Conservation (phyloP, 2,329 filamentous ascomycete genomes). For the Monilinia aucupariae region DNA sequence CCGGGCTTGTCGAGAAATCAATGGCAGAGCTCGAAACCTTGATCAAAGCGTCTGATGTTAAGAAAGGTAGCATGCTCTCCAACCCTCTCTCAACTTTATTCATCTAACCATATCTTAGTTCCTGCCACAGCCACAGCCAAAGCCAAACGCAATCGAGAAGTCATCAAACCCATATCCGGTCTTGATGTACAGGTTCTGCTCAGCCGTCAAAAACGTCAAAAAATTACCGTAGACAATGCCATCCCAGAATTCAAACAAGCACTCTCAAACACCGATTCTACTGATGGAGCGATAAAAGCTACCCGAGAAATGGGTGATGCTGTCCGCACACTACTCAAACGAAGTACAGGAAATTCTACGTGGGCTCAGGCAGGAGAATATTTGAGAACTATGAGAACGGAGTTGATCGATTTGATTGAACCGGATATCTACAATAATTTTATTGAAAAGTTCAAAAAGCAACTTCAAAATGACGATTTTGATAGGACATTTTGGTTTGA, state of each 20-base stretch:
- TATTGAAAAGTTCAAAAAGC: conserved; percentile 63
- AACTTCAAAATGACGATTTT: conserved; percentile 62
- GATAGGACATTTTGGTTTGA: conserved; percentile 77
- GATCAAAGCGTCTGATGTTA: conserved; percentile 67
- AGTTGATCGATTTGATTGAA: conserved; percentile 69
- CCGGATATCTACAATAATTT: conserved; percentile 73
- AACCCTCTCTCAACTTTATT: not conserved
- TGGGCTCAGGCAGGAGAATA: conserved; percentile 73
- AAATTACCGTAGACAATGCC: conserved; percentile 64
- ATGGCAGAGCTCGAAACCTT: conserved; percentile 55
- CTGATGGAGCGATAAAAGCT: conserved; percentile 59
- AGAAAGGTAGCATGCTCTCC: conserved; percentile 57
- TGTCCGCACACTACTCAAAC: conserved; percentile 60
- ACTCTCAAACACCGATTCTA: conserved; percentile 54
- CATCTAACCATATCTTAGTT: conserved; percentile 44
- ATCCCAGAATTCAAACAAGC: conserved; percentile 87
- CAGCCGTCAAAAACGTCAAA: conserved; percentile 47
- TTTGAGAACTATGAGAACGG: conserved; percentile 70
- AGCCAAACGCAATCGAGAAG: conserved; percentile 60
- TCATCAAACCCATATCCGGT: conserved; percentile 78
- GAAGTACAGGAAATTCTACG: conserved; percentile 68
- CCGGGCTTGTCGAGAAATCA: conserved; percentile 56
- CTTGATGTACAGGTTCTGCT: conserved; percentile 81
- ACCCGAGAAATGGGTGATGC: conserved; percentile 70
- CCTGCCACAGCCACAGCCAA: conserved; percentile 76